phyloP scores from a whole-genome alignment of 345 rosid species.

The Pistacia integerrima region DNA sequence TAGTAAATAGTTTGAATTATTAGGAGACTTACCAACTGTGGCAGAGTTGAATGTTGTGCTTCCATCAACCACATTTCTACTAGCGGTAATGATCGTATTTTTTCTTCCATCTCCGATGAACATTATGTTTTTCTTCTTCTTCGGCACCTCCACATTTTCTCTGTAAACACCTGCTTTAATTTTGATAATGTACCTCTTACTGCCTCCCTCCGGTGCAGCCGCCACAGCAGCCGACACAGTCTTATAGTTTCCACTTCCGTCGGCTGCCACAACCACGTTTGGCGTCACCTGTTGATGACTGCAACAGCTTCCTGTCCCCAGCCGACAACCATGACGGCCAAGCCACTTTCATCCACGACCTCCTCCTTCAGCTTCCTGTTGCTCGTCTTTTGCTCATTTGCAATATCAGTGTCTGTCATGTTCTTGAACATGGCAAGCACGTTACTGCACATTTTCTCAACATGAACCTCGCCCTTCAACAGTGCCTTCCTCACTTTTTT shows the following conservation, averaged over 20 bases:
- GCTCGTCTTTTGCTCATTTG: conserved; percentile 28
- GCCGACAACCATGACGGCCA: conserved; percentile 85
- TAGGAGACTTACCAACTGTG: conserved; percentile 71
- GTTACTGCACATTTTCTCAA: conserved; percentile 64
- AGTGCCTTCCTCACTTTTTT: conserved; percentile 44
- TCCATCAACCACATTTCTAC: conserved; percentile 71
- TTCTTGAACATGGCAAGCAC: conserved; percentile 66
- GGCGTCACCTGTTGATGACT: conserved; percentile 59
- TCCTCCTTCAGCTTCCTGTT: conserved; percentile 53
- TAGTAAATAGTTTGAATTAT: neutral
- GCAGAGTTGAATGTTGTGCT: conserved; percentile 87
- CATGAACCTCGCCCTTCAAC: conserved; percentile 42
- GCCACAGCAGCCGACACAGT: conserved; percentile 71
- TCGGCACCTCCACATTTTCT: conserved; percentile 77
- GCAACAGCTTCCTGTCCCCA: conserved; percentile 68
- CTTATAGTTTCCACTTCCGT: conserved; percentile 72
- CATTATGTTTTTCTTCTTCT: conserved; percentile 69
- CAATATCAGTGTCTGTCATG: conserved; percentile 65
- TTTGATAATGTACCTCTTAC: conserved; percentile 59
- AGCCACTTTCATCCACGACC: neutral
- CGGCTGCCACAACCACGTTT: conserved; percentile 74
- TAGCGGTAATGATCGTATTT: conserved; percentile 68
- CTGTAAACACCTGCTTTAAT: conserved; percentile 77
- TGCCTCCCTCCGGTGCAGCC: conserved; percentile 68
- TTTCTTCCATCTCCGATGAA: conserved; percentile 78